These are phyloP conservation scores for Fraxinus quadrangulata DNA, from an alignment of 257 asterid species.

Conservation along the genomic window DNA sequence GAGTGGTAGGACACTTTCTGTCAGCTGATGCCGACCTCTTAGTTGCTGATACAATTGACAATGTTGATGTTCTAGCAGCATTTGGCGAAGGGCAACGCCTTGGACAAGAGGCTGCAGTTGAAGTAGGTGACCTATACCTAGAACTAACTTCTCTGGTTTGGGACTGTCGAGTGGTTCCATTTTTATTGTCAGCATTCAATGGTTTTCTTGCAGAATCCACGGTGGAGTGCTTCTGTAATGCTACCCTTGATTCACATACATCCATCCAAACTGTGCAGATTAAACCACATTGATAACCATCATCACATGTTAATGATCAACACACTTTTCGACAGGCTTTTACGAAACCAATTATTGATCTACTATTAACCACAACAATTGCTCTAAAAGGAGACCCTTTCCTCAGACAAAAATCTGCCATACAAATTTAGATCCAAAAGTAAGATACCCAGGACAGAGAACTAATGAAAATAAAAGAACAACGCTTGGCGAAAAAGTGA, in stretches of 20 bases:
- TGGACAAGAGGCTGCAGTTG: slow-evolving; percentile 50
- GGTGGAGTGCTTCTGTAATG: slow-evolving; percentile 49
- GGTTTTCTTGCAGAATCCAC: slow-evolving; percentile 51
- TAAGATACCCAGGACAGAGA: slow-evolving; percentile 47
- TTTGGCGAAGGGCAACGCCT: slow-evolving; percentile 67
- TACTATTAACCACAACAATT: slow-evolving; percentile 26
- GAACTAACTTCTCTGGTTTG: slow-evolving; percentile 74
- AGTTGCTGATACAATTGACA: slow-evolving; percentile 41
- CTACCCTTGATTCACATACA: slow-evolving; percentile 52
- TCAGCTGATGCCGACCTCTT: slow-evolving; percentile 75
- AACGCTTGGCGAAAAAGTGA: slow-evolving; percentile 40
- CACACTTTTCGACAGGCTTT: slow-evolving; percentile 20
- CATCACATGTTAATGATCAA: slow-evolving; percentile 26
- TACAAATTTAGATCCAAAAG: slow-evolving; percentile 37
- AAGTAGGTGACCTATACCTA: slow-evolving; percentile 71
- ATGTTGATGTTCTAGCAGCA: slow-evolving; percentile 39
- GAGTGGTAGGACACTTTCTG: slow-evolving; percentile 56
- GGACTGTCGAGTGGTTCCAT: slow-evolving; percentile 48
- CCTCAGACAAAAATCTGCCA: slow-evolving; percentile 49
- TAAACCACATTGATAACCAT: slow-evolving; percentile 54
- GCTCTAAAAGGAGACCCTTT: slow-evolving; percentile 41
- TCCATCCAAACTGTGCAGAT: slow-evolving; percentile 70
- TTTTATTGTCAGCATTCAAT: slow-evolving; percentile 58
- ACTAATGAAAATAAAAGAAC: slow-evolving; percentile 37
- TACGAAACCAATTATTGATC: slow-evolving; percentile 39